Evolutionary conservation across 352 stramenopile species (phyloP), one percentile per base, ranked within the genome.

Genomic region (Phytophthora pluvialis): DNA sequence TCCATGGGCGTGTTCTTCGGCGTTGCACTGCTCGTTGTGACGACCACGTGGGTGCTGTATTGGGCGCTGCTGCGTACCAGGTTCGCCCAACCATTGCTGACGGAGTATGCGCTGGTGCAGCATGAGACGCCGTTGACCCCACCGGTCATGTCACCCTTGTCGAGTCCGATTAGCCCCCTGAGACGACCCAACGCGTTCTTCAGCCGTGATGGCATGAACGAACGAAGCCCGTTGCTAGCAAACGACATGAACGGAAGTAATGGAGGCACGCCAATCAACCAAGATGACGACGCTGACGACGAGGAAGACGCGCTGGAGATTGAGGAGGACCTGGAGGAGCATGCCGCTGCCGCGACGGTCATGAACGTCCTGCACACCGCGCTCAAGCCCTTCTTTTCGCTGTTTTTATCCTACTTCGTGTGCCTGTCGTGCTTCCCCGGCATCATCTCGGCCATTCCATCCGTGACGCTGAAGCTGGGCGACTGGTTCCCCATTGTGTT

Each of bases 401-500:
- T 90, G 8, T 90, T 93, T 57, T 64, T 91, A 11, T 89, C 81
- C 31, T 93, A 77, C 60, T 91, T 91, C 57, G 73, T 93, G 12
- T 93, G 84, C 40, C 60, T 94, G 5, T 89, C 86, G 26, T 91
- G 83, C 65, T 94, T 92, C 58, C 86, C 86, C 3, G 86, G 86
- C 45, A 80, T 94, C 64, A 93, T 89, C 35, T 88, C 80, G 47
- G 80, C 73, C 49, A 82, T 93, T 36, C 78, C 73, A 18, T 93
- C 83, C 10, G 83, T 78, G 46, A 86, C 80, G 28, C 70, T 88
- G 38, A 26, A 58, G 10, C 53, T 92, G 21, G 79, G 68, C 11
- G 80, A 89, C 66, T 93, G 83, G 82, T 94, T 92, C 50, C 75
- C 86, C 3, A 88, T 94, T 42, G 72, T 94, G 0, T 60, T 93